Evolutionary conservation across 306 rosid genomes (phyloP).

Genomic region (Medicago ruthenica): DNA sequence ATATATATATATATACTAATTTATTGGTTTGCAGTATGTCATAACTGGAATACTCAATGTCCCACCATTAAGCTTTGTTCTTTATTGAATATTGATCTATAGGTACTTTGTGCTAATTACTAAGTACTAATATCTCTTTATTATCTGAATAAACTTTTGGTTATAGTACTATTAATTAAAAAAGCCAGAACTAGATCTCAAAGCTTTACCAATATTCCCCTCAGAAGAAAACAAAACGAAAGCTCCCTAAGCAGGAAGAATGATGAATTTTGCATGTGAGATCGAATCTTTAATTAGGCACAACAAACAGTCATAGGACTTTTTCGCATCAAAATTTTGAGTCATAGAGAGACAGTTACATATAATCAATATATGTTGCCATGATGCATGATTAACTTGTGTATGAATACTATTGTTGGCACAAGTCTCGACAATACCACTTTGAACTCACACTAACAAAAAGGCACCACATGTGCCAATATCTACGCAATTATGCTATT

Average conservation of each 20-base stretch:
- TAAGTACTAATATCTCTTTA: neutral
- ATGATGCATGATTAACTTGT: slow-evolving; percentile 48
- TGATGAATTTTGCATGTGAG: slow-evolving; percentile 74
- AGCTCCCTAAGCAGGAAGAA: slow-evolving; percentile 48
- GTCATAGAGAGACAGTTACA: slow-evolving; percentile 10
- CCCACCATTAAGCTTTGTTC: slow-evolving; percentile 16
- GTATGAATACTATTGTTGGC: slow-evolving; percentile 46
- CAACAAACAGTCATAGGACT: slow-evolving; percentile 22
- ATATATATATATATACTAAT: neutral
- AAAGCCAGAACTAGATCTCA: slow-evolving; percentile 33
- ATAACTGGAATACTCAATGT: slow-evolving; percentile 30
- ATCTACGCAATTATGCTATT: slow-evolving; percentile 27
- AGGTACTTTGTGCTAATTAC: neutral
- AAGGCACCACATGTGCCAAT: slow-evolving; percentile 66
- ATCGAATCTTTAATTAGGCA: slow-evolving; percentile 60
- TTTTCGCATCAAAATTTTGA: slow-evolving; percentile 35
- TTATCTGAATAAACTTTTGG: neutral
- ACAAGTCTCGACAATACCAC: slow-evolving; percentile 53
- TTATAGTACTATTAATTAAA: neutral
- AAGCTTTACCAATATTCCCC: slow-evolving; percentile 29
- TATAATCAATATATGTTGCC: slow-evolving; percentile 40
- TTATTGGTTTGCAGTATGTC: slow-evolving; percentile 27
- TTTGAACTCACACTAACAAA: slow-evolving; percentile 44
- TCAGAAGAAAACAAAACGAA: slow-evolving; percentile 48
- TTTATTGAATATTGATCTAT: neutral